Conservation (phyloP, 371 early-diverging fungal genomes). For the Mucor circinelloides region DNA sequence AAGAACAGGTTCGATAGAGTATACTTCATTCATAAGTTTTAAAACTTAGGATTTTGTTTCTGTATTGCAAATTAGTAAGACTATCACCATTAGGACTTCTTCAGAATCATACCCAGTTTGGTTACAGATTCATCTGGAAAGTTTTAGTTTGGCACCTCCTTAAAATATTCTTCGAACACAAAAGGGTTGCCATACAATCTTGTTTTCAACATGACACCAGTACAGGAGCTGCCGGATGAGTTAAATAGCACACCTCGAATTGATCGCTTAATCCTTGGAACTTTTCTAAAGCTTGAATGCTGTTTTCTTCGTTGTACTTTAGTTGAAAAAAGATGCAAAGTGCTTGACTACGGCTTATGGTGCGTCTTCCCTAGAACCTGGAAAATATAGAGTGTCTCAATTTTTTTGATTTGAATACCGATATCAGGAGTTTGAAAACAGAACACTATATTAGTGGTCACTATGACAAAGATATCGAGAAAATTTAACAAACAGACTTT, state of each 20-base stretch:
- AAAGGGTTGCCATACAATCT: conserved; percentile 21
- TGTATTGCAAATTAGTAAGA: conserved; percentile 19
- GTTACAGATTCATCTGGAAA: conserved; percentile 6
- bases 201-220: conserved; percentile 16
- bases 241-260: conserved; percentile 8
- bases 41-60: conserved; percentile 23
- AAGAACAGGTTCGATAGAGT: conserved; percentile 16
- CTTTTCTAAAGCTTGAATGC: conserved; percentile 23
- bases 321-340: conserved; percentile 19
- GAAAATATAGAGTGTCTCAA: no score
- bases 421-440: no score
- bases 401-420: no score
- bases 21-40: conserved; percentile 15
- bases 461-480: no score
- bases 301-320: conserved; percentile 26
- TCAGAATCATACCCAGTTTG: conserved; percentile 15
- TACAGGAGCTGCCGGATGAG: conserved; percentile 7
- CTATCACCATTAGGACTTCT: conserved; percentile 12
- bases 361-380: no score
- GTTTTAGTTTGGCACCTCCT: conserved; percentile 6
- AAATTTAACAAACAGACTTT: no score
- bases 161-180: conserved; percentile 19
- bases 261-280: conserved; percentile 21
- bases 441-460: no score
- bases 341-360: conserved; percentile 15